Base-by-base conservation (phyloP, 495 filamentous ascomycete genomes). In the Umbilicaria muhlenbergii region DNA sequence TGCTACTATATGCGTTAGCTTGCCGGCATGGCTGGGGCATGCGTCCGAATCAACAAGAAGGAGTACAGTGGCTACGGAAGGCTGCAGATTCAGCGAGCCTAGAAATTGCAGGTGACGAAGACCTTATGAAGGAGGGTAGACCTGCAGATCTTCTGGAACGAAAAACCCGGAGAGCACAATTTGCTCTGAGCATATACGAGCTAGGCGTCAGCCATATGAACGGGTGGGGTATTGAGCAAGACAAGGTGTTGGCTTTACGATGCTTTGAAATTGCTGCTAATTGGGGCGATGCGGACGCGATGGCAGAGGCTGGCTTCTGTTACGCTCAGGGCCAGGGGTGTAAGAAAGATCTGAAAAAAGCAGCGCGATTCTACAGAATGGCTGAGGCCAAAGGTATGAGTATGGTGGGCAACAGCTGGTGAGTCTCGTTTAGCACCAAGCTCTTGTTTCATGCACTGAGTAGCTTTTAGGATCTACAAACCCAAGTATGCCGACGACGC, bases 21-120 rank as follows among this genome's bases (percentile, higher is more conserved):
- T 94, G 88, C 56, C 77, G 92, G n/a, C 91, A 96, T 56, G 91
- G 91, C 21, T 98, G 91, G 91, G 91, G 91, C 10, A 94, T 95
- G 85, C 77, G 85, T 14, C 74, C 85, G 14, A 94, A 94, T 57
- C 84, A 81, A 50, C 68, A 68, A 32, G 91, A 98, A 63, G 92
- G 82, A 8, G 83, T 96, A 2, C 74, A 75, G 53, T 98, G 91
- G 91, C 65, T 93, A 38, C 76, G 83, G 24, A 86, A 84, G 50
- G 91, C 93, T 3, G 86, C 87, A 34, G 83, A 94, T 50, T 78
- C 73, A n/a, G 83, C 83, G 7, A 77, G 78, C 31, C 59, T 82
- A 24, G 91, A 95, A 54, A 73, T 94, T 50, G 78, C 78, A 3
- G 82, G 86, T 6, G 83, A 91, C 47, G 81, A 91, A 46, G 72